phyloP scores from a whole-genome alignment of 179 eudicot genomes.

The Beta lomatogona region DNA sequence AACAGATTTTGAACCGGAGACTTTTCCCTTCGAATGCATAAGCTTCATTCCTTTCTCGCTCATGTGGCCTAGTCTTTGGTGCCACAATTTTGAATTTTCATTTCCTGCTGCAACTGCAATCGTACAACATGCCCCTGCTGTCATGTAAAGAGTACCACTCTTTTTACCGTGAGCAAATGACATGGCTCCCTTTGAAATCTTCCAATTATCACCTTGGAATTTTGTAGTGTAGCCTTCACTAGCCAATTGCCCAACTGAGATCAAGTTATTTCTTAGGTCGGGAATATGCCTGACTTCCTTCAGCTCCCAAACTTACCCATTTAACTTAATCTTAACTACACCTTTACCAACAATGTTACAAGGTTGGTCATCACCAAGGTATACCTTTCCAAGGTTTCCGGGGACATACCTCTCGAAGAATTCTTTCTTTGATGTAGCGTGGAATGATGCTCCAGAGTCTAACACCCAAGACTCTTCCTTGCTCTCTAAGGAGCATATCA shows the following conservation, averaged over 20 bases:
- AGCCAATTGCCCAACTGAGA: neutral
- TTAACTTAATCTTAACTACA: neutral
- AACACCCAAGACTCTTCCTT: too few species aligned
- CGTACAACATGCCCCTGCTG: too few species aligned
- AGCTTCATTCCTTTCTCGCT: conserved; percentile 1
- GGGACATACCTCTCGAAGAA: neutral
- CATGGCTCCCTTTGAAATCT: too few species aligned
- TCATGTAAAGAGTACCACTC: too few species aligned
- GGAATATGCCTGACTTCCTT: neutral
- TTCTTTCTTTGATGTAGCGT: too few species aligned
- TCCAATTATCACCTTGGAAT: neutral
- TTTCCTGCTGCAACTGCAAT: too few species aligned
- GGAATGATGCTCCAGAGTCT: too few species aligned
- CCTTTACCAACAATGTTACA: conserved; percentile 1
- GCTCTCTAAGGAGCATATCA: too few species aligned
- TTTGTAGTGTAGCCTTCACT: too few species aligned
- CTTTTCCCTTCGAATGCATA: neutral
- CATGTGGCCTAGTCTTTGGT: neutral
- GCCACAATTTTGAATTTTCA: too few species aligned
- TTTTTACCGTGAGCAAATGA: too few species aligned
- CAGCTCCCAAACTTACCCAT: neutral
- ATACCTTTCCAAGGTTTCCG: neutral
- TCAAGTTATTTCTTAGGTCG: neutral
- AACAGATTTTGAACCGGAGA: neutral
- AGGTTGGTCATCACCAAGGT: conserved; percentile 8